Conservation (phyloP, 1,284 basidiomycete species). For the Cryptococcus sp. region DNA sequence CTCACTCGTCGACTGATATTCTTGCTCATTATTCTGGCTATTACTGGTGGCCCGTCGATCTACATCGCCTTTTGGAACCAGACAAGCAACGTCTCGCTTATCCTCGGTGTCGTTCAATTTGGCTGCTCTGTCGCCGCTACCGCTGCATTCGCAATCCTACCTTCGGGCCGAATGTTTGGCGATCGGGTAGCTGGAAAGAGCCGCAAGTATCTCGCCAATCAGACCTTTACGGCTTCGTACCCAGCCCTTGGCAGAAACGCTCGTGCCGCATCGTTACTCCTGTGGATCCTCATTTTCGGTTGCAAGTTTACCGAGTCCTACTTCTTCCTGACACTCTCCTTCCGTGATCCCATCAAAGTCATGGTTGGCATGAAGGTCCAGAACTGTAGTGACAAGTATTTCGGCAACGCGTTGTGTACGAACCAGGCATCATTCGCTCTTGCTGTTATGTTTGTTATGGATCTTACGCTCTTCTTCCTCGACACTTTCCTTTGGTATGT, state of each 20-base stretch:
- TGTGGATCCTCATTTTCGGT: slow-evolving; percentile 88
- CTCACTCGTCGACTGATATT: slow-evolving; percentile 82
- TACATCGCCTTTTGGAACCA: slow-evolving; percentile 81
- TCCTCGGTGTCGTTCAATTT: slow-evolving; percentile 90
- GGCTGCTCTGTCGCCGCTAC: slow-evolving; percentile 80
- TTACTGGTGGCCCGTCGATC: slow-evolving; percentile 85
- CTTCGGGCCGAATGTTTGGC: slow-evolving; percentile 86
- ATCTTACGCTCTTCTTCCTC: slow-evolving; percentile 89
- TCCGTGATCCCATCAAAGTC: slow-evolving; percentile 81
- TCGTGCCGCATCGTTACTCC: slow-evolving; percentile 69
- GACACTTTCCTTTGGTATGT: slow-evolving; percentile 94
- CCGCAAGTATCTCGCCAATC: slow-evolving; percentile 89
- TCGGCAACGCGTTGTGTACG: slow-evolving; percentile 74
- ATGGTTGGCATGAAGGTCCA: slow-evolving; percentile 94
- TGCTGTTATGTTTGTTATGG: slow-evolving; percentile 96
- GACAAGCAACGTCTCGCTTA: slow-evolving; percentile 65
- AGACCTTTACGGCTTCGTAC: slow-evolving; percentile 94
- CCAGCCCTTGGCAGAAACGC: slow-evolving; percentile 64
- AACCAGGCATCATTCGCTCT: slow-evolving; percentile 91
- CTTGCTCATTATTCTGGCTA: slow-evolving; percentile 75
- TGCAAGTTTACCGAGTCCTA: slow-evolving; percentile 95
- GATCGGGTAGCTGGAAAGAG: slow-evolving; percentile 90
- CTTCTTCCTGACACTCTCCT: slow-evolving; percentile 92
- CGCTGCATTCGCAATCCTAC: slow-evolving; percentile 78
- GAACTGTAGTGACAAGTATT: slow-evolving; percentile 77